Percentiles rank a stretch among this genome's conserved stretches.
Conservation (phyloP, 495 filamentous ascomycete species). For the Chaetomidium leptoderma region DNA sequence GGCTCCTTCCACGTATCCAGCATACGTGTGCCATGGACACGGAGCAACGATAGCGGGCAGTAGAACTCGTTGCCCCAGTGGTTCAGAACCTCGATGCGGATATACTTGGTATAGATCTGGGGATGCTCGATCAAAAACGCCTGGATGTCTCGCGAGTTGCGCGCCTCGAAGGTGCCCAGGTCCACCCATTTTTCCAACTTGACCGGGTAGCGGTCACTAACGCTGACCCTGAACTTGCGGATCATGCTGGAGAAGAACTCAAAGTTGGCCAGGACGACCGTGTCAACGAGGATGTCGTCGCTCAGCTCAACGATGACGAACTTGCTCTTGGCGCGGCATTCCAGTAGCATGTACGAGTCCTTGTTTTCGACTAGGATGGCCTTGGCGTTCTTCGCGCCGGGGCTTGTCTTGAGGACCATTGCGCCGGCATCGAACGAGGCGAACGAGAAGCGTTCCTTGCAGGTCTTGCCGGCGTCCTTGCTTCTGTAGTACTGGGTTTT, state of each 20-base stretch:
- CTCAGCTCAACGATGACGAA: conserved; percentile 80
- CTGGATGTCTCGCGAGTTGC: conserved; percentile 89
- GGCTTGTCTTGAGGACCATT: conserved; percentile 85
- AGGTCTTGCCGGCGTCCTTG: conserved; percentile 92
- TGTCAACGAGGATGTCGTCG: conserved; percentile 94
- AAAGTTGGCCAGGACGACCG: conserved; percentile 92
- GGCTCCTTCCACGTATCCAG: conserved; percentile 81
- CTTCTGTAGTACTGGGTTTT: conserved; percentile 57
- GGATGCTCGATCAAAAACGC: conserved; percentile 90
- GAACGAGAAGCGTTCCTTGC: conserved; percentile 87
- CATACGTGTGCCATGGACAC: conserved; percentile 95
- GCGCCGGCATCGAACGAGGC: conserved; percentile 96
- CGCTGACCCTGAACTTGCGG: conserved; percentile 79
- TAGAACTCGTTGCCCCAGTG: conserved; percentile 97
- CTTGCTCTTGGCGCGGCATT: conserved; percentile 82
- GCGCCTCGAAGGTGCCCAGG: conserved; percentile 80
- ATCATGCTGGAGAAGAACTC: conserved; percentile 99
- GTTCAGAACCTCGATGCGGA: conserved; percentile 83
- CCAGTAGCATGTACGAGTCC: conserved; percentile 96
- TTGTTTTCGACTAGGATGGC: conserved; percentile 92
- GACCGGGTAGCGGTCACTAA: conserved; percentile 88
- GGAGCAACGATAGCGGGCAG: conserved; percentile 83
- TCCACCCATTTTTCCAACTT: conserved; percentile 90
- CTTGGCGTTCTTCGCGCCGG: conserved; percentile 74
- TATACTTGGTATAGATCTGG: conserved; percentile 89